A percentile compares a stretch with the other conserved stretches of the same genome.
Evolutionary conservation across 1,139 yeast genomes (phyloP).

Genomic region (Pichia sp.): DNA sequence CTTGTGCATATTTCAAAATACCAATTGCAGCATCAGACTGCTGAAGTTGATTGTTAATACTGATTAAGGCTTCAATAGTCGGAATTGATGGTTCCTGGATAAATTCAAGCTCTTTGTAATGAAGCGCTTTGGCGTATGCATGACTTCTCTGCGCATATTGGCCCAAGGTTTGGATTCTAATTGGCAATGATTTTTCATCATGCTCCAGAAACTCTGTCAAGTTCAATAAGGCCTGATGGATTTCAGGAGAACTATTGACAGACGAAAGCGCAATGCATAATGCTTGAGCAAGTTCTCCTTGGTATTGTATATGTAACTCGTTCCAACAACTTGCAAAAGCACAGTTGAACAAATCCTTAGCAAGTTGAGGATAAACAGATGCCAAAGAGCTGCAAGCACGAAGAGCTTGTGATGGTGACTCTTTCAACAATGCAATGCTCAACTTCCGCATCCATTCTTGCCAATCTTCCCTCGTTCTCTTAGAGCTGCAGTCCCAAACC

Average conservation of each 20-base stretch:
- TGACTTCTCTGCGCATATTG: slow-evolving; percentile 94
- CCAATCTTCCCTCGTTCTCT: slow-evolving; percentile 94
- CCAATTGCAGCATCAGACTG: slow-evolving; percentile 99
- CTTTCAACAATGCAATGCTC: slow-evolving; percentile 80
- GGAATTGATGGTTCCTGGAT: slow-evolving; percentile 91
- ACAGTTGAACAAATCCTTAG: slow-evolving; percentile 88
- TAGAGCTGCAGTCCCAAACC: slow-evolving; percentile 90
- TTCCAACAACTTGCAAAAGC: slow-evolving; percentile 97
- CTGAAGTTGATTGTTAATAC: slow-evolving; percentile 89
- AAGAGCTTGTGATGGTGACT: slow-evolving; percentile 91
- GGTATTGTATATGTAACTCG: slow-evolving; percentile 86
- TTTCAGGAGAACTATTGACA: slow-evolving; percentile 93
- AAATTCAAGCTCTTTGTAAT: slow-evolving; percentile 91
- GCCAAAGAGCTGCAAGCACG: slow-evolving; percentile 93
- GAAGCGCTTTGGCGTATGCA: slow-evolving; percentile 95
- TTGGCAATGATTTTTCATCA: slow-evolving; percentile 90
- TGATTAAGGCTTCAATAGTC: slow-evolving; percentile 86
- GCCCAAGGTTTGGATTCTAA: slow-evolving; percentile 83
- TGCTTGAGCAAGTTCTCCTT: slow-evolving; percentile 83
- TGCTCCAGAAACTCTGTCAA: slow-evolving; percentile 97
- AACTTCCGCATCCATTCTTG: slow-evolving; percentile 92
- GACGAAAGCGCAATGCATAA: slow-evolving; percentile 84
- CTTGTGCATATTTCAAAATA: slow-evolving; percentile 89
- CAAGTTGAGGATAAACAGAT: slow-evolving; percentile 80
- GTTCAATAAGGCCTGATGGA: slow-evolving; percentile 81